These are phyloP conservation scores for Nemania sp. DNA, from an alignment of 2,329 filamentous ascomycete genomes.

Conservation along the genomic window DNA sequence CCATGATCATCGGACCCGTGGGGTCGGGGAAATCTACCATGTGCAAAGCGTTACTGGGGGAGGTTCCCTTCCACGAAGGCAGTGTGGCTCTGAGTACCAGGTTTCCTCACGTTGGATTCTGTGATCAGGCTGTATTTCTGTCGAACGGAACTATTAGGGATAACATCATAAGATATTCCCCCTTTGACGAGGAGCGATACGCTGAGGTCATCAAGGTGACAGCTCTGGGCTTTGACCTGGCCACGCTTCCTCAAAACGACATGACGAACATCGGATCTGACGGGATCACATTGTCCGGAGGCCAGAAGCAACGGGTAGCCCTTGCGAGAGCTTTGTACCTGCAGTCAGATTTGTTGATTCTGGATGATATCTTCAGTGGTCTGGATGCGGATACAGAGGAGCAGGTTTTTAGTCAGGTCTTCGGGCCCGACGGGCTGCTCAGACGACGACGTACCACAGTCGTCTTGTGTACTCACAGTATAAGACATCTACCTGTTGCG, in stretches of 20 bases:
- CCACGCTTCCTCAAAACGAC: constrained; percentile 44
- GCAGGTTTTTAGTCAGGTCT: constrained; percentile 40
- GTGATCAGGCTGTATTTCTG: constrained; percentile 45
- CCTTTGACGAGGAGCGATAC: constrained; percentile 36
- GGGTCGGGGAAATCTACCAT: constrained; percentile 52
- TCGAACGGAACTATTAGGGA: constrained; percentile 42
- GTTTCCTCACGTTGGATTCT: constrained; percentile 42
- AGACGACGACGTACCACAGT: constrained; percentile 32
- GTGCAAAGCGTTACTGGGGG: constrained; percentile 47
- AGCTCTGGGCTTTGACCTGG: constrained; percentile 40
- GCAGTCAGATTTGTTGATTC: constrained; percentile 36
- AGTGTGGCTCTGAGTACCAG: constrained; percentile 31
- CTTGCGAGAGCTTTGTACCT: constrained; percentile 43
- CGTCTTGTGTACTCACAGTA: constrained; percentile 47
- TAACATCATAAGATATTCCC: constrained; percentile 38
- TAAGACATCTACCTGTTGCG: constrained; percentile 46
- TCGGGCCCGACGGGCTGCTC: constrained; percentile 38
- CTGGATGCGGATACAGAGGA: constrained; percentile 43
- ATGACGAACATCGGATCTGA: constrained; percentile 50
- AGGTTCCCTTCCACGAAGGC: constrained; percentile 40
- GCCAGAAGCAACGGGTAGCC: constrained; percentile 49
- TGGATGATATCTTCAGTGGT: constrained; percentile 46
- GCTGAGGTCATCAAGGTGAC: constrained; percentile 37
- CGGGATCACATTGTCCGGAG: constrained; percentile 51
- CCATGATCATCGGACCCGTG: constrained; percentile 49